Evolutionary conservation across 371 early-diverging fungal genomes (phyloP).

Genomic region (Haplosporangium sp.): DNA sequence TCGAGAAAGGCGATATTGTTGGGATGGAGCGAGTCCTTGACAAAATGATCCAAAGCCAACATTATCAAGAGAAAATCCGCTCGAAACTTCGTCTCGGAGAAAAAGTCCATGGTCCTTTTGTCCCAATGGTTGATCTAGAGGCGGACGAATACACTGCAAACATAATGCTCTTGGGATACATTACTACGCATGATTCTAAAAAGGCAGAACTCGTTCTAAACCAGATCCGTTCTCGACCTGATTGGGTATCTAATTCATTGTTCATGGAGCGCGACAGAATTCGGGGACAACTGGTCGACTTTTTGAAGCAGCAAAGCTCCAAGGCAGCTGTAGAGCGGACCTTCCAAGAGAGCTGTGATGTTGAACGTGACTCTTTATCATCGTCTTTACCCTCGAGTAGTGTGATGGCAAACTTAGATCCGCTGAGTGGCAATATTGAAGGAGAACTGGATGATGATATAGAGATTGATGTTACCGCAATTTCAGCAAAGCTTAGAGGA

Average conservation of each 20-base stretch:
- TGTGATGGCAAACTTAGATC: background rate
- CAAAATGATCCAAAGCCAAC: conserved; percentile 32
- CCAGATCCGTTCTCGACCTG: conserved; percentile 26
- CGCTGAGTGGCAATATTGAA: conserved; percentile 10
- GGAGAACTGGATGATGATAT: conserved; percentile 39
- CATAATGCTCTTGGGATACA: conserved; percentile 48
- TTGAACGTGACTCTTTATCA: background rate
- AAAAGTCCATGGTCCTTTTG: too few relatives aligned
- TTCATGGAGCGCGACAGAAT: conserved; percentile 29
- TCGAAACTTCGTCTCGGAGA: background rate
- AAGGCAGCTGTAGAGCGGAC: conserved; percentile 15
- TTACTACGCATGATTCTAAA: conserved; percentile 12
- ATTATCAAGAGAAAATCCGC: background rate
- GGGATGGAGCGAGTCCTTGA: conserved; percentile 48
- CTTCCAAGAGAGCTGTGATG: background rate
- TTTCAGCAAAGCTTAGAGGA: conserved; percentile 38
- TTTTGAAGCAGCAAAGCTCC: conserved; percentile 27
- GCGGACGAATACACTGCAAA: conserved; percentile 53
- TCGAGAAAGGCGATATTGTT: conserved; percentile 26
- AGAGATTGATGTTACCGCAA: conserved; percentile 49
- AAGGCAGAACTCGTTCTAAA: conserved; percentile 30
- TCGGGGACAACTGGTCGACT: conserved; percentile 19
- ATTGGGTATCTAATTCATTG: conserved; percentile 27
- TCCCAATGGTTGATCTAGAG: conserved; percentile 16
- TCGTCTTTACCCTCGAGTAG: background rate